These are phyloP conservation scores for Colletotrichum lini DNA, from an alignment of 2,329 filamentous ascomycete species.

Conservation along the genomic window DNA sequence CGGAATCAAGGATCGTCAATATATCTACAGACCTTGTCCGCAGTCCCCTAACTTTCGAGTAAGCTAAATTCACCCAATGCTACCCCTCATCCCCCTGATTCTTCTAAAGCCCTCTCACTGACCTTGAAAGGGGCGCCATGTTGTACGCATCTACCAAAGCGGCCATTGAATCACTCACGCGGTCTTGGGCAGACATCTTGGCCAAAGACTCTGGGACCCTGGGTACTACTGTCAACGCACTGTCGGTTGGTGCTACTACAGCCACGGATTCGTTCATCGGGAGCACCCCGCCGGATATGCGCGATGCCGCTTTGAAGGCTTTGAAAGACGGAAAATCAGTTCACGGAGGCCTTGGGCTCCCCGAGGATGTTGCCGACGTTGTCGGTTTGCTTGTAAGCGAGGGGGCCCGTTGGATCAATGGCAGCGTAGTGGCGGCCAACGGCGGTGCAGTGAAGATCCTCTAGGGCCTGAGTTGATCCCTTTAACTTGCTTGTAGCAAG, in stretches of 20 bases:
- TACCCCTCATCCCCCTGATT: no score
- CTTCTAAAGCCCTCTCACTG: no score
- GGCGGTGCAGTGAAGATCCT: conserved; percentile 54
- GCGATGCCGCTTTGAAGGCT: neutral
- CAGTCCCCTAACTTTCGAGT: neutral
- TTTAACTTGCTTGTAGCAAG: no score
- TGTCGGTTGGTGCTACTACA: conserved; percentile 52
- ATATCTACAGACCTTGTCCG: conserved; percentile 45
- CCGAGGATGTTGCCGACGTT: conserved; percentile 54
- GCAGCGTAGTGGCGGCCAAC: conserved; percentile 53
- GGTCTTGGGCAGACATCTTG: conserved; percentile 55
- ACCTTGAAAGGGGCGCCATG: conserved; percentile 23
- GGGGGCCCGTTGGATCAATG: conserved; percentile 55
- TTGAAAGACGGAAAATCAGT: neutral
- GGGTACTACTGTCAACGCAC: conserved; percentile 54
- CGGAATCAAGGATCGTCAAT: conserved; percentile 53
- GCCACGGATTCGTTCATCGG: conserved; percentile 53
- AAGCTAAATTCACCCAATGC: no score
- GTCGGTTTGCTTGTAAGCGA: conserved; percentile 52
- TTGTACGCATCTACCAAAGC: conserved; percentile 54
- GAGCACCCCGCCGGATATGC: conserved; percentile 44
- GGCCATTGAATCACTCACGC: conserved; percentile 53
- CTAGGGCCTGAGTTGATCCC: neutral
- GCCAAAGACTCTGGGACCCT: conserved; percentile 53
- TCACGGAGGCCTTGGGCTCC: conserved; percentile 48